phyloP scores from a whole-genome alignment of 345 rosid genomes.

The Citrus hindsii region DNA sequence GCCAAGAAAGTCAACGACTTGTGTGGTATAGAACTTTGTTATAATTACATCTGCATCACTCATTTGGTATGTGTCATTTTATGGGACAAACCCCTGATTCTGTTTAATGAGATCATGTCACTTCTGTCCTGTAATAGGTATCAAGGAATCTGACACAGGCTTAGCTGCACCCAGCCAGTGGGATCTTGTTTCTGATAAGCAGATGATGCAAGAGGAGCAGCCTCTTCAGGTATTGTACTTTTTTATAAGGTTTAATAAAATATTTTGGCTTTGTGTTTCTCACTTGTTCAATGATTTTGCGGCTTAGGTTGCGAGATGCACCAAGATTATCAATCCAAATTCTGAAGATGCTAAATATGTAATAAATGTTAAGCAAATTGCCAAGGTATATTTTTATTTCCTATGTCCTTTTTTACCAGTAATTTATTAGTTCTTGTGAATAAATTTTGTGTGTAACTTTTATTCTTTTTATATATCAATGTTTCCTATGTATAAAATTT shows the following conservation, averaged over 20 bases:
- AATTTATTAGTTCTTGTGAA: not conserved
- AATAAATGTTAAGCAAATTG: slow-evolving; percentile 94
- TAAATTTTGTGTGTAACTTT: not conserved
- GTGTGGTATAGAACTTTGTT: slow-evolving; percentile 49
- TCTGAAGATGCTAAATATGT: slow-evolving; percentile 98
- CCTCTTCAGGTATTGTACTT: slow-evolving; percentile 60
- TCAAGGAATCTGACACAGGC: slow-evolving; percentile 97
- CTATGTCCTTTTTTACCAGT: too few relatives aligned
- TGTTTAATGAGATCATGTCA: not conserved
- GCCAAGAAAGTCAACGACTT: slow-evolving; percentile 89
- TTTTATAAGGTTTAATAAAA: not conserved
- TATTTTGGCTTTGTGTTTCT: not conserved
- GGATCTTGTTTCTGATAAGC: slow-evolving; percentile 99
- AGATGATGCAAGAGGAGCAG: slow-evolving; percentile 99
- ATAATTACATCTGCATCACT: not conserved
- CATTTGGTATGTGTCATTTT: not conserved
- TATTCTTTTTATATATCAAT: not conserved
- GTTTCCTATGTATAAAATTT: not conserved
- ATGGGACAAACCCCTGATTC: not conserved
- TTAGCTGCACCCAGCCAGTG: slow-evolving; percentile 97
- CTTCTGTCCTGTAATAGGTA: slow-evolving; percentile 37
- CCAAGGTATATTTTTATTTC: slow-evolving; percentile 54
- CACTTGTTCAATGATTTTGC: not conserved
- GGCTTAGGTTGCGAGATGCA: slow-evolving; percentile 80
- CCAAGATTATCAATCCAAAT: slow-evolving; percentile 90